phyloP scores from a whole-genome alignment of 768 basidiomycete species.

The Pluteus cervinus region DNA sequence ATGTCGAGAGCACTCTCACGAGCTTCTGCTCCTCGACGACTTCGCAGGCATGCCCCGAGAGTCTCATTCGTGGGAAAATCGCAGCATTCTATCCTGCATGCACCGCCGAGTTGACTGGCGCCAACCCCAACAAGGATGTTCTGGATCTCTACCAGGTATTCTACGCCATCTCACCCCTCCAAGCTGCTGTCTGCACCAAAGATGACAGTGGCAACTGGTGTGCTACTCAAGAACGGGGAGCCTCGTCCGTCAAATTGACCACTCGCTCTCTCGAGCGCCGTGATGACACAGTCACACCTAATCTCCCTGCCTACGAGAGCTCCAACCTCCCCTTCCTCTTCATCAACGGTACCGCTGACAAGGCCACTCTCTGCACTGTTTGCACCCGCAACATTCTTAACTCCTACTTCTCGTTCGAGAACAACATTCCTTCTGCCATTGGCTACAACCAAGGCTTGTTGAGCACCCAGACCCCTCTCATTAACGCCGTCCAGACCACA shows the following conservation, averaged over 20 bases:
- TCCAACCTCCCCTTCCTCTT: constrained; percentile 80
- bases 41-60: constrained; percentile 46
- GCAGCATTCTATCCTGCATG: constrained; percentile 69
- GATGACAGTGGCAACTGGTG: constrained; percentile 55
- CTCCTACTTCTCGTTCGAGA: constrained; percentile 74
- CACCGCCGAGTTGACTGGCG: constrained; percentile 61
- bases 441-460: constrained; percentile 70
- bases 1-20: constrained; percentile 46
- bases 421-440: constrained; percentile 63
- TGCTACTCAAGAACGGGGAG: constrained; percentile 11
- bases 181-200: constrained; percentile 68
- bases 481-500: constrained; percentile 47
- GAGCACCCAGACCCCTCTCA: constrained; percentile 58
- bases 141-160: constrained; percentile 71
- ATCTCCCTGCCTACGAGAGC: constrained; percentile 44
- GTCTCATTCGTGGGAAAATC: constrained; percentile 54
- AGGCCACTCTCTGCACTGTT: constrained; percentile 62
- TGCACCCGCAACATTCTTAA: constrained; percentile 79
- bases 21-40: constrained; percentile 47
- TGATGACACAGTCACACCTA: constrained; percentile 39
- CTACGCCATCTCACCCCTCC: constrained; percentile 65
- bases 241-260: constrained; percentile 17
- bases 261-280: constrained; percentile 24
- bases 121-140: constrained; percentile 41
- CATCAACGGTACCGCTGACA: constrained; percentile 46